Conservation (phyloP, 2,329 filamentous ascomycete species). For the Talaromyces sp. region DNA sequence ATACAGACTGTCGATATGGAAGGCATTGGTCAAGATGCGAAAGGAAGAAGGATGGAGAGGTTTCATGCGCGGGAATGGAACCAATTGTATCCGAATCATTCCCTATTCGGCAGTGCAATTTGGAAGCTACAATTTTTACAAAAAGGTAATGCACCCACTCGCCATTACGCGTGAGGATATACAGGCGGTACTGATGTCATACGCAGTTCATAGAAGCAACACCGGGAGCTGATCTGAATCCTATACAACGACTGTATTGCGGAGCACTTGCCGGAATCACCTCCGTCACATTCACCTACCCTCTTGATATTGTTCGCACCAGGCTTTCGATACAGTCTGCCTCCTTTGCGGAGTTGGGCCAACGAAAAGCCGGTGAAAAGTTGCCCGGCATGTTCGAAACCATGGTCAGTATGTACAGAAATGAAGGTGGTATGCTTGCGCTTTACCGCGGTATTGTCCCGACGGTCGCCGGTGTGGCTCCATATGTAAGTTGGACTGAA, state of each 20-base stretch:
- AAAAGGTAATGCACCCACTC: conserved; percentile 62
- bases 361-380: conserved; percentile 57
- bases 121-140: conserved; percentile 97
- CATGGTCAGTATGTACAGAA: conserved; percentile 79
- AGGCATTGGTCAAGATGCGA: conserved; percentile 93
- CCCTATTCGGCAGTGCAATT: conserved; percentile 98
- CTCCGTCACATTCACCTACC: conserved; percentile 92
- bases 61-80: conserved; percentile 97
- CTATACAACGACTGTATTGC: conserved; percentile 77
- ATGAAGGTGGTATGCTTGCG: conserved; percentile 78
- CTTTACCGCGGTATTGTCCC: conserved; percentile 94
- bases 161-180: neutral
- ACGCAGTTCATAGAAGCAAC: conserved; percentile 71
- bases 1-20: conserved; percentile 87
- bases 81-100: conserved; percentile 96
- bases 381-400: conserved; percentile 92
- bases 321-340: conserved; percentile 94
- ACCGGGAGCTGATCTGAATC: conserved; percentile 70
- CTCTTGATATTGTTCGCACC: conserved; percentile 94
- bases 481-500: conserved; percentile 63
- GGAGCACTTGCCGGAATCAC: conserved; percentile 92
- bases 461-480: conserved; percentile 90
- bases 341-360: conserved; percentile 78
- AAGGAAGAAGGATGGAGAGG: conserved; percentile 94
- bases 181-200: neutral